A percentile compares a stretch with the other conserved stretches of the same genome.
phyloP scores from a whole-genome alignment of 1,139 yeast genomes.

The Geotrichum aggregatum region DNA sequence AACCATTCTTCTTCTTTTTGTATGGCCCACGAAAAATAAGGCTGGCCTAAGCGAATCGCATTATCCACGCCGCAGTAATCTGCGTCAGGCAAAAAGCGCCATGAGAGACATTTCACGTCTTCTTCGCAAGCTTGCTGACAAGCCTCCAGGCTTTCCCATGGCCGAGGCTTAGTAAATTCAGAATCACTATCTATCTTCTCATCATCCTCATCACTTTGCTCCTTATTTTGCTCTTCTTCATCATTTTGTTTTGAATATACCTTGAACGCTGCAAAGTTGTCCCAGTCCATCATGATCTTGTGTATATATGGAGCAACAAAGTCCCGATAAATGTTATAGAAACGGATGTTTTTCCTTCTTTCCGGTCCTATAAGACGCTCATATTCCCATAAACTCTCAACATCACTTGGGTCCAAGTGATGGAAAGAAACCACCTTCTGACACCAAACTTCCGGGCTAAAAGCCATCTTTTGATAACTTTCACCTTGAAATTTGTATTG shows the following conservation, averaged over 20 bases:
- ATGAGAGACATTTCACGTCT: slow-evolving; percentile 23
- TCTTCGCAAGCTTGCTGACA: slow-evolving; percentile 24
- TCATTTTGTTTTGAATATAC: slow-evolving; percentile 22
- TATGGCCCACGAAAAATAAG: slow-evolving; percentile 19
- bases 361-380: slow-evolving; percentile 26
- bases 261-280: slow-evolving; percentile 24
- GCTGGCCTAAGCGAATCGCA: slow-evolving; percentile 12
- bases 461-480: slow-evolving; percentile 21
- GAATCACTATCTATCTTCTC: slow-evolving; percentile 4
- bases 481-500: slow-evolving; percentile 25
- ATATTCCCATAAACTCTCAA: slow-evolving; percentile 31
- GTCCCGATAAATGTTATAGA: slow-evolving; percentile 29
- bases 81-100: slow-evolving; percentile 23
- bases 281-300: slow-evolving; percentile 24
- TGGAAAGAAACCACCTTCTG: slow-evolving; percentile 30
- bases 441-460: slow-evolving; percentile 26
- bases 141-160: slow-evolving; percentile 12
- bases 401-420: slow-evolving; percentile 27
- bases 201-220: slow-evolving; percentile 9
- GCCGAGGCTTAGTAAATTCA: slow-evolving; percentile 8
- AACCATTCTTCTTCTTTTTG: slow-evolving; percentile 16
- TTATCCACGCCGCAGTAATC: slow-evolving; percentile 12
- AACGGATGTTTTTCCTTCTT: slow-evolving; percentile 21
- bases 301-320: slow-evolving; percentile 27
- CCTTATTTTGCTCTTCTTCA: slow-evolving; percentile 15